phyloP scores from a whole-genome alignment of 108 stramenopile species.

The Nannochloropsis salina region DNA sequence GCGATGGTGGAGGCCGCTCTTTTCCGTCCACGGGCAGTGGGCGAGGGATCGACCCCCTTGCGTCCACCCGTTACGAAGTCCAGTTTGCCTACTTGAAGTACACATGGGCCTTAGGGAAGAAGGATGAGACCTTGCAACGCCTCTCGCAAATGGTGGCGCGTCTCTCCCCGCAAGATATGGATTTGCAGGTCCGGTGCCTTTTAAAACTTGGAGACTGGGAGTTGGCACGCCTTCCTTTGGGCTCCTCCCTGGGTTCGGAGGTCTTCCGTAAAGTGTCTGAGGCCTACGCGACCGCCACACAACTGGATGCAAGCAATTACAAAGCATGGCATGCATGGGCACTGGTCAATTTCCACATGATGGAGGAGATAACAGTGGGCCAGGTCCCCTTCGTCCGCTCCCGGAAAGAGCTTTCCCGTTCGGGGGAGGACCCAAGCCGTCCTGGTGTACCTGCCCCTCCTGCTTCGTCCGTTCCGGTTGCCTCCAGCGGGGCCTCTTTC shows the following conservation, averaged over 20 bases:
- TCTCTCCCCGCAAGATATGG: constrained; percentile 22
- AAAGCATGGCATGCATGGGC: constrained; percentile 98
- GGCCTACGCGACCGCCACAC: constrained; percentile 60
- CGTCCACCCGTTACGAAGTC: constrained; percentile 52
- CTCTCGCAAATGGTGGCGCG: constrained; percentile 18
- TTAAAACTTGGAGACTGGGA: constrained; percentile 38
- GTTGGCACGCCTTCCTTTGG: constrained; percentile 27
- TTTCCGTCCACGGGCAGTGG: not conserved
- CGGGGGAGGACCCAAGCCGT: not conserved
- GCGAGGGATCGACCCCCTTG: not conserved
- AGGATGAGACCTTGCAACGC: constrained; percentile 63
- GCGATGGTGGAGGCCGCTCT: not conserved
- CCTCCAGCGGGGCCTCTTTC: not conserved
- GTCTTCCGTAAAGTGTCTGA: constrained; percentile 34
- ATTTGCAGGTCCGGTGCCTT: constrained; percentile 24
- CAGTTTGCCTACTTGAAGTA: constrained; percentile 82
- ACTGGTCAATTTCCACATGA: constrained; percentile 86
- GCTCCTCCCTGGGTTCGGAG: not conserved
- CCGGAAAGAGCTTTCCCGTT: not conserved
- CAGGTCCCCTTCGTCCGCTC: constrained; percentile 23
- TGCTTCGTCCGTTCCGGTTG: not conserved
- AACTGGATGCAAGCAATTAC: constrained; percentile 62
- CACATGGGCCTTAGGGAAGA: constrained; percentile 67
- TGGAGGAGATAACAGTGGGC: constrained; percentile 64
- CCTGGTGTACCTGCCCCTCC: too few species aligned